Percentiles rank a stretch among this genome's conserved stretches.
These are phyloP conservation scores for Vickermania ingenoplastis DNA, from an alignment of 208 protist genomes.

Conservation along the genomic window DNA sequence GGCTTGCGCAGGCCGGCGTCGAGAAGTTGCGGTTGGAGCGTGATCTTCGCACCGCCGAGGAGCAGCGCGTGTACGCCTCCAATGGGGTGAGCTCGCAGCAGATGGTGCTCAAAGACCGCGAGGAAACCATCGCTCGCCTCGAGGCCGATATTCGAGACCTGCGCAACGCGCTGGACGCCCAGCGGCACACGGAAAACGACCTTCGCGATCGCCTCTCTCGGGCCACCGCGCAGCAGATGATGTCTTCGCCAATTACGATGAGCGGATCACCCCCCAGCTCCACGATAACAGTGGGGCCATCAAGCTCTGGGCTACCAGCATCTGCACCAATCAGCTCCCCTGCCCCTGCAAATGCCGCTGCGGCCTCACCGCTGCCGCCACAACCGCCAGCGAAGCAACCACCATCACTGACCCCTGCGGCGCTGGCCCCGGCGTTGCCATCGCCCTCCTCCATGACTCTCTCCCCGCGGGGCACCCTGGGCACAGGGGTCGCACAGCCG, in stretches of 20 bases:
- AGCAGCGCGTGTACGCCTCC: conserved; percentile 12
- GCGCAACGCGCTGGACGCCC: conserved; percentile 6
- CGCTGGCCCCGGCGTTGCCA: no score
- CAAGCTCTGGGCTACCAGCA: background rate
- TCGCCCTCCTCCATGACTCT: background rate
- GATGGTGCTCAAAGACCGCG: conserved; percentile 24
- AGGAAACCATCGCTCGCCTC: conserved; percentile 28
- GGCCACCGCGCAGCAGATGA: background rate
- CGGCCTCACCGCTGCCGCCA: no score
- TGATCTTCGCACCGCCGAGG: conserved; percentile 23
- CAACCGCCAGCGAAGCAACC: no score
- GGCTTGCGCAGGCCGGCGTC: conserved; percentile 17
- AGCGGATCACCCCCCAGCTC: background rate
- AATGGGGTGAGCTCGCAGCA: conserved; percentile 24
- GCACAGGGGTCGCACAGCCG: no score
- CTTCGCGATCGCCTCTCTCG: background rate
- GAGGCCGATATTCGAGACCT: conserved; percentile 32
- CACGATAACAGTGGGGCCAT: background rate
- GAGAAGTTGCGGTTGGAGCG: conserved; percentile 33
- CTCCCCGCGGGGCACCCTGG: background rate
- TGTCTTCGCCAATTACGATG: background rate
- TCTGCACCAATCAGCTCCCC: background rate
- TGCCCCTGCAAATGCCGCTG: no score
- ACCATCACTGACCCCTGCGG: no score
- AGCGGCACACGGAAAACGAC: conserved; percentile 3